Base-by-base conservation (phyloP, 2,329 filamentous ascomycete genomes). In the Penicillium sp. region DNA sequence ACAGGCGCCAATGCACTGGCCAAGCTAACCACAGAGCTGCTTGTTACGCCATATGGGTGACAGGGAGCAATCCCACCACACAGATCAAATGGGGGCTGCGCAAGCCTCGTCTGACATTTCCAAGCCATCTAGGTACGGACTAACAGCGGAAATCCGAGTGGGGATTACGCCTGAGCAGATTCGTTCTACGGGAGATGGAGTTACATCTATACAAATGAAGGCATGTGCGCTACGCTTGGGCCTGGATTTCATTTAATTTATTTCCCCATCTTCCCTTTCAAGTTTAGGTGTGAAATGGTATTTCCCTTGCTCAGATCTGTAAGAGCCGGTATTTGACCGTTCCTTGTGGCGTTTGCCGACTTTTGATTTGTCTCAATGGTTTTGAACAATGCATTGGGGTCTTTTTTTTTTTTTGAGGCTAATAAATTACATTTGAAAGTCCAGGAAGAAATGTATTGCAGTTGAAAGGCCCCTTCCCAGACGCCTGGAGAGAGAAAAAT, bases 401-500 rank as follows among this genome's bases (percentile, higher is more conserved):
- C 17, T 10, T 44, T 36, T 47, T 17, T 36, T 17, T 37, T 10
- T 1, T 10, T 49, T 14, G 17, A 37, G 37, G 28, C 28, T 43
- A 43, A 43, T 50, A 50, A 50, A 42, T 43, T 50, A 50, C 48
- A 50, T 16, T 7, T 28, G 30, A 36, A 50, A 35, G 37, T 35
- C 11, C 48, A 51, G n/a, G 17, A 19, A 26, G 11, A 38, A 47
- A 26, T 47, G 49, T 31, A 45, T 51, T 59, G 36, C 38, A 48
- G 53, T 55, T 35, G 36, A 38, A 50, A 25, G 14, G 31, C 12
- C 47, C 48, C 44, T 53, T 51, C 26, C 36, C 52, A 46, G 56
- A 61, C 61, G 58, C 59, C 61, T 49, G 22, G 53, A 25, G 28
- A 25, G 28, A 54, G 48, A 50, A 33, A 54, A 48, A 53, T 44